Percentiles rank a stretch among this genome's conserved stretches.
Conservation (phyloP, 306 rosid genomes). For the Arachis hypogaea region DNA sequence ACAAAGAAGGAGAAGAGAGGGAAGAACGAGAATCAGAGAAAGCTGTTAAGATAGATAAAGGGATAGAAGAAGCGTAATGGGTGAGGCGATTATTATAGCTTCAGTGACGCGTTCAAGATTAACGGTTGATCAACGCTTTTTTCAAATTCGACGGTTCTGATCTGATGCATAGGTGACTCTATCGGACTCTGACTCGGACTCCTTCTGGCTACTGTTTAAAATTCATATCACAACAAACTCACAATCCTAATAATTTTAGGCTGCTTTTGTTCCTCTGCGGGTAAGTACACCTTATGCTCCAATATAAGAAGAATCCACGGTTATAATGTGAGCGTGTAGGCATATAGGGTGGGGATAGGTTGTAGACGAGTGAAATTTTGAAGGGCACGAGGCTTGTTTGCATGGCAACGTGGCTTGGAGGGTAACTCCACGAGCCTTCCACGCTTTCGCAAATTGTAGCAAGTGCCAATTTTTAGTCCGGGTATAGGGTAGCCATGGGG, state of each 20-base stretch:
- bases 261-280: neutral
- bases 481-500: neutral
- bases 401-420: conserved; percentile 40
- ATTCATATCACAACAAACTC: neutral
- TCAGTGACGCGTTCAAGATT: conserved; percentile 38
- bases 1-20: too few relatives aligned
- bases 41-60: neutral
- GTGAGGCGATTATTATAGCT: neutral
- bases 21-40: conserved; percentile 16
- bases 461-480: neutral
- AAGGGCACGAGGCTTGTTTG: conserved; percentile 41
- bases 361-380: neutral
- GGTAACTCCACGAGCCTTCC: conserved; percentile 44
- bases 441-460: conserved; percentile 23
- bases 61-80: neutral
- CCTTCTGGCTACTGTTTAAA: neutral
- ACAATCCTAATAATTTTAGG: conserved; percentile 12
- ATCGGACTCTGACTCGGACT: conserved; percentile 16
- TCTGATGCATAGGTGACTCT: neutral
- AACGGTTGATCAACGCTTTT: conserved; percentile 12
- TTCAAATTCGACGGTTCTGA: neutral
- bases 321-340: neutral
- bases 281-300: neutral
- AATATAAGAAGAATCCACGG: neutral
- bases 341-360: neutral